A percentile compares a stretch with the other conserved stretches of the same genome.
phyloP scores from a whole-genome alignment of 352 stramenopile species.

The Phytophthora sansomeana region DNA sequence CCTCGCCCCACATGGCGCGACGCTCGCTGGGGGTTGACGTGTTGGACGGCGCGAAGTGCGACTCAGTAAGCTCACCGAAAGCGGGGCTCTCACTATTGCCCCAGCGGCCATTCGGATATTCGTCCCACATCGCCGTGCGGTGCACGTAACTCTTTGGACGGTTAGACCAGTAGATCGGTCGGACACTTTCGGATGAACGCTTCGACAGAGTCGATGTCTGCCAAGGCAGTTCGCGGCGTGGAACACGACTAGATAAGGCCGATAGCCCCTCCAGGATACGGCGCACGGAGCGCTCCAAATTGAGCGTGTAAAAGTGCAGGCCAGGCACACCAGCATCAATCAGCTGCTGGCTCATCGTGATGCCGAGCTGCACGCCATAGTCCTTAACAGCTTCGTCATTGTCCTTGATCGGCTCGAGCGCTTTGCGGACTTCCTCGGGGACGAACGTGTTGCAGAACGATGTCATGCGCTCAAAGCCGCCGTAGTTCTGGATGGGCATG shows the following conservation, averaged over 20 bases:
- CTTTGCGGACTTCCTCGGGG: conserved; percentile 80
- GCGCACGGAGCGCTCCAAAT: conserved; percentile 91
- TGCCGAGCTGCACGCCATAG: conserved; percentile 95
- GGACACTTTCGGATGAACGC: conserved; percentile 89
- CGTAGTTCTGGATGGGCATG: conserved; percentile 99
- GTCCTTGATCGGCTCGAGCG: conserved; percentile 95
- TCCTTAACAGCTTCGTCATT: conserved; percentile 97
- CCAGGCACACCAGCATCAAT: conserved; percentile 89
- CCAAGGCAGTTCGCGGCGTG: conserved; percentile 91
- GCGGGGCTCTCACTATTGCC: conserved; percentile 95
- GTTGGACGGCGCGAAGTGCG: conserved; percentile 92
- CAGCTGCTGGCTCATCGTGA: conserved; percentile 95
- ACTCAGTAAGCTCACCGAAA: conserved; percentile 96
- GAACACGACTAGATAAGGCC: conserved; percentile 56
- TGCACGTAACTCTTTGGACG: conserved; percentile 97
- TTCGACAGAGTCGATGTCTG: conserved; percentile 91
- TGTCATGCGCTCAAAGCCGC: conserved; percentile 98
- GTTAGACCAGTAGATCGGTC: conserved; percentile 99
- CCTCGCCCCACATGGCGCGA: conserved; percentile 96
- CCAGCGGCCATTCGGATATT: conserved; percentile 97
- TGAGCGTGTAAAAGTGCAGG: conserved; percentile 96
- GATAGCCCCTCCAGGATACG: conserved; percentile 89
- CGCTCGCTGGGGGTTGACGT: conserved; percentile 69
- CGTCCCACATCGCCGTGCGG: conserved; percentile 97
- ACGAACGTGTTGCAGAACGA: conserved; percentile 97